Evolutionary conservation across 1,284 basidiomycete genomes (phyloP).

Genomic region (Cutaneotrichosporon cutaneum): DNA sequence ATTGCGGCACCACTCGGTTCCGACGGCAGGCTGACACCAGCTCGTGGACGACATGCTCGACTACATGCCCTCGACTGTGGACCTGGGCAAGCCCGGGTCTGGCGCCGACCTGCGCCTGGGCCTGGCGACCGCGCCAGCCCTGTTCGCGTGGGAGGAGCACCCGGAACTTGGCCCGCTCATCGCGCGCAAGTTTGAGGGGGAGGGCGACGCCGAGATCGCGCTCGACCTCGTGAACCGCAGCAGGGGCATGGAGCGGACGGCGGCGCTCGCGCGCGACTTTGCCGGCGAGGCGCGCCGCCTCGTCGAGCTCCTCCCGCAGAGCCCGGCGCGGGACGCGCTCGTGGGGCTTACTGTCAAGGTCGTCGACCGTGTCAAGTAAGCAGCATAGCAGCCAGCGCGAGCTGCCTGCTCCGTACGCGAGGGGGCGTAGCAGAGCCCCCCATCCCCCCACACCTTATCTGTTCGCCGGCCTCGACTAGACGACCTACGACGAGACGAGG

Average conservation of each 20-base stretch:
- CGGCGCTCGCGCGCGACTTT: slow-evolving; percentile 72
- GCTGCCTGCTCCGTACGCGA: no score
- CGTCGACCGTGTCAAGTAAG: slow-evolving; percentile 53
- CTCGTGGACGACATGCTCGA: slow-evolving; percentile 91
- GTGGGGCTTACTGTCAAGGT: slow-evolving; percentile 54
- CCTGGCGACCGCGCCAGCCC: slow-evolving; percentile 83
- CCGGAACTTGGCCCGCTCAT: slow-evolving; percentile 76
- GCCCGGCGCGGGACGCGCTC: slow-evolving; percentile 73
- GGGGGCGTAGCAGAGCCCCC: no score
- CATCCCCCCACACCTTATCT: no score
- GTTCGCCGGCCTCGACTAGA: background rate
- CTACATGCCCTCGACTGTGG: slow-evolving; percentile 66
- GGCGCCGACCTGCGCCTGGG: slow-evolving; percentile 84
- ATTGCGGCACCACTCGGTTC: background rate
- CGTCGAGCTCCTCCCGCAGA: slow-evolving; percentile 72
- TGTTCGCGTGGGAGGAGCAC: slow-evolving; percentile 93
- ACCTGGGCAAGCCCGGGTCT: slow-evolving; percentile 75
- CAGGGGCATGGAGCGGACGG: slow-evolving; percentile 75
- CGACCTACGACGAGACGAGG: background rate
- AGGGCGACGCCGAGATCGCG: slow-evolving; percentile 83
- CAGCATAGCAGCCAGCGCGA: no score
- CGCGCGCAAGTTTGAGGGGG: slow-evolving; percentile 72
- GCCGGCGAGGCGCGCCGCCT: slow-evolving; percentile 73
- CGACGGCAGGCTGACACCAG: slow-evolving; percentile 55
- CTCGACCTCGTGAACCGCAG: slow-evolving; percentile 70